Evolutionary conservation across 2,329 filamentous ascomycete species (phyloP), one percentile per base, ranked within the genome.

Genomic region (Chalaropsis thielavioides): DNA sequence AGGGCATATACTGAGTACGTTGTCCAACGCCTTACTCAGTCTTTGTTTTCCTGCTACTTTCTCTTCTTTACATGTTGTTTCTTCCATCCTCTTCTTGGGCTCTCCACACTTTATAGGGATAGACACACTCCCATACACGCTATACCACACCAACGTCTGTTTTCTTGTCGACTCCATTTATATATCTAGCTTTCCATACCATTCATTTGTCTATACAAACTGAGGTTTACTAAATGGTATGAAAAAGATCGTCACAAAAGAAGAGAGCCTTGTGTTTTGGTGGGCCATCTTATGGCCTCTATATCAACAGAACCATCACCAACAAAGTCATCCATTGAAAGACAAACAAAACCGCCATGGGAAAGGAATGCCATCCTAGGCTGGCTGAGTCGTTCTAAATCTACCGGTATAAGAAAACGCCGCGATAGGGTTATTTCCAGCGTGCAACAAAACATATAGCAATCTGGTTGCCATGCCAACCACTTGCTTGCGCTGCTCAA

Each of bases 1-100:
- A 92, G 75, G 89, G 89, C 70, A 92, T 92, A 75, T 92, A 92
- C 75, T 92, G 82, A 60, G 31, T 46, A 1, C 35, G 35, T 46
- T 38, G 6, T 58, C 35, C 11, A 44, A 27, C 35, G 15, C 35
- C 17, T 61, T 27, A n/a, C 31, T 60, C 19, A 11, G 31, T 64
- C 15, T 51, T 51, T 27, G 10, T 62, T 43, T 61, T 59, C n/a
- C 54, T 44, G 54, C 38, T 51, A 41, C 22, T 59, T 43, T 65
- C 31, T 54, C 43, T 65, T 61, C 46, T 51, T 49, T 41, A 41
- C 27, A 22, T 41, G 46, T 63, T 24, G n/a, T 61, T 58, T 56
- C 43, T 56, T 43, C 31, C 10, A 15, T 27, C 27, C 19, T 31
- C 22, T 44, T 56, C 24, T 56, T 61, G 54, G 54, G 54, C 54